Base-by-base conservation (phyloP, 1,139 yeast species). In the Saccharomycopsis phalli region DNA sequence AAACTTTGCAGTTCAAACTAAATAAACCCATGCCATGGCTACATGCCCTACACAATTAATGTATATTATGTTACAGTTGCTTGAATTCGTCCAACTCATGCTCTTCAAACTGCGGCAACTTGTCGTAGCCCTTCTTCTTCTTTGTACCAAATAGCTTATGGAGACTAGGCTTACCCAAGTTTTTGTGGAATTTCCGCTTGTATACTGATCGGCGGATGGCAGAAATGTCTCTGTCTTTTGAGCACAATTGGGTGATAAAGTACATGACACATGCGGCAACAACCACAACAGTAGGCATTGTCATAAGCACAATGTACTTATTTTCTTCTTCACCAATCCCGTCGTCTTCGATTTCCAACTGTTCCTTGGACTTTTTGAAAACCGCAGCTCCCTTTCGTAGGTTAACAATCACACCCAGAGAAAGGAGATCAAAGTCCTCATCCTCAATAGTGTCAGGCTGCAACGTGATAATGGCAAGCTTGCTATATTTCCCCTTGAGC, bases 281-380 rank as follows among this genome's bases (percentile, higher is more conserved):
- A n/a, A 75, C 59, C 23, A 81, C 84, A 43, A 71, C 66, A 1
- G 83, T 71, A n/a, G 95, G 95, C 56, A 82, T 69, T 6, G 81
- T 65, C 62, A 75, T 61, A 52, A 82, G 65, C 35, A 76, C 71
- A 49, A 78, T 67, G 53, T 81, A 80, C 53, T 79, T 80, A 53
- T 79, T 81, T 47, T 75, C 74, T 49, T 76, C 77, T 44, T 71
- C 62, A 1, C 70, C 70, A 40, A 78, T 75, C 37, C 78, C 83
- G 41, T 72, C 76, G 49, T 71, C 73, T 47, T 69, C 67, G 39
- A 63, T 56, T 40, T 68, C 70, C 57, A 74, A 64, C 53, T 74
- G 77, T 40, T 63, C 69, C 50, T 72, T 70, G 20, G 74, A 68
- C 33, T 68, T 74, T 53, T 78, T 82, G 44, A 66, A 63, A 19